Conservation (phyloP, 2,329 filamentous ascomycete species). For the Trichoderma atrobrunneum region DNA sequence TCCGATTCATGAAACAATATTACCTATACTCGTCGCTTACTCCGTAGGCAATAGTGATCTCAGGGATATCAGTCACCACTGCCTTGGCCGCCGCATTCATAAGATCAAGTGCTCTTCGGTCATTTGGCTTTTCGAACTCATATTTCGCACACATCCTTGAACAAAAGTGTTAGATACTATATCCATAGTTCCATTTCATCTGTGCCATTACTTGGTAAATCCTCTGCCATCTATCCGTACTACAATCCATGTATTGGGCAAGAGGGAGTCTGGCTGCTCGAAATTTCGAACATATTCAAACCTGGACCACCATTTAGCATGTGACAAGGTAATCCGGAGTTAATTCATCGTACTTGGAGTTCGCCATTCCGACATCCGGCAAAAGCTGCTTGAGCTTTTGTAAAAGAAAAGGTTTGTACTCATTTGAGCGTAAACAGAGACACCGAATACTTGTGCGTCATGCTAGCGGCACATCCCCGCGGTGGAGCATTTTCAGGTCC, state of each 20-base stretch:
- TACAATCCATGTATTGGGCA: conserved; percentile 94
- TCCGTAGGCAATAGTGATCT: conserved; percentile 85
- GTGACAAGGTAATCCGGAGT: neutral
- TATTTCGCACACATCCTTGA: conserved; percentile 77
- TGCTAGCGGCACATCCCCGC: conserved; percentile 27
- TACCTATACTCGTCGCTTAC: conserved; percentile 91
- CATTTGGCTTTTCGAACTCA: conserved; percentile 87
- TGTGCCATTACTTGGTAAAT: conserved; percentile 76
- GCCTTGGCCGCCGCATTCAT: conserved; percentile 93
- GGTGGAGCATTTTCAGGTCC: conserved; percentile 19
- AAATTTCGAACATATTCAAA: conserved; percentile 93
- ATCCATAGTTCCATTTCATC: neutral
- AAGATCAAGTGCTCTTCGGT: conserved; percentile 78
- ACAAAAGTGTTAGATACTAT: neutral
- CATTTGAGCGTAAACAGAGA: neutral
- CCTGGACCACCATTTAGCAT: conserved; percentile 45
- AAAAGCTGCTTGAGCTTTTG: neutral
- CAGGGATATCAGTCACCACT: conserved; percentile 78
- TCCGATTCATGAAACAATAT: neutral
- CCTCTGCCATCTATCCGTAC: conserved; percentile 90
- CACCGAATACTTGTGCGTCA: conserved; percentile 24
- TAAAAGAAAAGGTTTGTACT: conserved; percentile 14
- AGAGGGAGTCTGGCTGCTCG: conserved; percentile 74
- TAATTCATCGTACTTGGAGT: conserved; percentile 53
- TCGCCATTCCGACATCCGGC: conserved; percentile 44